phyloP scores from a whole-genome alignment of 2,329 filamentous ascomycete species.

The Ophiostoma ips region DNA sequence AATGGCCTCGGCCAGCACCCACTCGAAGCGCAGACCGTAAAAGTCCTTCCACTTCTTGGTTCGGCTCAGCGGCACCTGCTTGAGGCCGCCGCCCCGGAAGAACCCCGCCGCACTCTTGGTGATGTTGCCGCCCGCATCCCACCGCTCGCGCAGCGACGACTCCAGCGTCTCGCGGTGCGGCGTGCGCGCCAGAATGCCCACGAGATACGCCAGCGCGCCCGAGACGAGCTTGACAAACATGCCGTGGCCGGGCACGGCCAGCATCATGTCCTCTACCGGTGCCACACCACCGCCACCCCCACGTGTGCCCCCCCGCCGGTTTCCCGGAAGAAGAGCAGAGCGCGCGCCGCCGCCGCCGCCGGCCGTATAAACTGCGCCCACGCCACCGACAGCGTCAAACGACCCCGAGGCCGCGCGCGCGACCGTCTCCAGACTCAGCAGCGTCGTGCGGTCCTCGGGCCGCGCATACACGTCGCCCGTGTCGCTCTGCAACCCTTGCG shows the following conservation, averaged over 20 bases:
- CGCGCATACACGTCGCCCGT: constrained; percentile 26
- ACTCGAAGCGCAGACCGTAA: constrained; percentile 55
- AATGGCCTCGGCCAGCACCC: constrained; percentile 56
- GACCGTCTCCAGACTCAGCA: constrained; percentile 48
- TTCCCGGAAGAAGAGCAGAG: constrained; percentile 15
- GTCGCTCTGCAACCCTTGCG: constrained; percentile 16
- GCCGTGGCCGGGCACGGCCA: constrained; percentile 55
- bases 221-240: constrained; percentile 52
- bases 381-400: constrained; percentile 53
- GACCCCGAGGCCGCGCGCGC: constrained; percentile 54
- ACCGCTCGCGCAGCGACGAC: constrained; percentile 48
- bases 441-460: constrained; percentile 39
- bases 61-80: constrained; percentile 39
- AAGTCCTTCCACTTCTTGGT: constrained; percentile 60
- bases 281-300: neutral
- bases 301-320: neutral
- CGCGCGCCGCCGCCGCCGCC: constrained; percentile 37
- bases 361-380: constrained; percentile 47
- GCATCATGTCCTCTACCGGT: constrained; percentile 27
- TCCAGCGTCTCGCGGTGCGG: constrained; percentile 50
- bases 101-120: constrained; percentile 22
- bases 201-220: constrained; percentile 46
- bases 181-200: constrained; percentile 42
- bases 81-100: constrained; percentile 26
- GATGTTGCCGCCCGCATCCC: constrained; percentile 44